Base-by-base conservation (phyloP, 805 yeast species). In the Kodamaea neixiangensis region DNA sequence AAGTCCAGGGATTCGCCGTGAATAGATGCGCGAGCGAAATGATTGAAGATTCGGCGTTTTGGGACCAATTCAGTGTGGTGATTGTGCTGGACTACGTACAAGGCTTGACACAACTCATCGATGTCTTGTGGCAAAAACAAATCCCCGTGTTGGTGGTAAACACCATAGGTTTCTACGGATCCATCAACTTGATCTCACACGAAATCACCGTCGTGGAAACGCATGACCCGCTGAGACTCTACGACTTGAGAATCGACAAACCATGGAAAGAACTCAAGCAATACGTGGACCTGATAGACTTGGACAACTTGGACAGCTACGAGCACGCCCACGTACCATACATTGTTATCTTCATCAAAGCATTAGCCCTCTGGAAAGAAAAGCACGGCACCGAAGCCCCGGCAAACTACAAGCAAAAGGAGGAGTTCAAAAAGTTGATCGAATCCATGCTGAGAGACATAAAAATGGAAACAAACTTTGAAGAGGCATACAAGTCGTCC, bases 161-260 rank as follows among this genome's bases (percentile, higher is more conserved):
- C 38, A 68, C 85, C 1, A 54, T 75, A 18, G 96, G 96, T 0
- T 85, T 86, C 57, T 88, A 82, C 62, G 91, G 91, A 0, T 67
- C 74, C 14, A 54, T 88, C 3, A 71, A 83, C 39, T 61, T 86
- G 3, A 67, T 79, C 29, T 63, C 79, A n/a, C 64, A 61, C 21
- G 89, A 85, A 57, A 81, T 82, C 7, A 79, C 85, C n/a, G 79
- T 89, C 1, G 68, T 89, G 13, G 92, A 92, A 53, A 81, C 96
- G 0, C 79, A 75, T 58, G 96, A 90, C 63, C 82, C 85, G 0
- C 83, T 71, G 63, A 71, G 79, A 7, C 60, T 84, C 2, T 81
- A 76, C 20, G 96, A 89, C 59, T 67, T 91, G 51, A 69, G 96
- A 47, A 66, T 91, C 2, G 85, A 82, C 52, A 50, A 63, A 3